These are phyloP conservation scores for Globisporangium iwayamae DNA, from an alignment of 352 stramenopile species.

Conservation along the genomic window DNA sequence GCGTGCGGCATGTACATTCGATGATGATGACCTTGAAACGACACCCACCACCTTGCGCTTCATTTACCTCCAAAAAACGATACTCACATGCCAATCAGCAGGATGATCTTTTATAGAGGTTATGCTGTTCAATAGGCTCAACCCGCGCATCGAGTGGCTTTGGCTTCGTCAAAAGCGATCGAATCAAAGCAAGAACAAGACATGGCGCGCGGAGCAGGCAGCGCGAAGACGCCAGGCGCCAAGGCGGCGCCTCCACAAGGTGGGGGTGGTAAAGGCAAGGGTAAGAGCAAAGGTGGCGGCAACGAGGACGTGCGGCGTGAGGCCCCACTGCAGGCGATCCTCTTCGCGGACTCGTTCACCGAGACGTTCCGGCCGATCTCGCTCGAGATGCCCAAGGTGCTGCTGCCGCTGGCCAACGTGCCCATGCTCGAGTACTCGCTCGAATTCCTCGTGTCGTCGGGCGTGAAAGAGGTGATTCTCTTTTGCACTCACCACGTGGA, in stretches of 20 bases:
- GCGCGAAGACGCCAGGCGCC: conserved; percentile 12
- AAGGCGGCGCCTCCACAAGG: neutral
- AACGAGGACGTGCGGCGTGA: conserved; percentile 86
- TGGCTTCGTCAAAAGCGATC: neutral
- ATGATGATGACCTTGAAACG: conserved; percentile 1
- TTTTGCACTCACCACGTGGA: conserved; percentile 90
- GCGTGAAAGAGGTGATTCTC: conserved; percentile 95
- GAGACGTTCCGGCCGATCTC: conserved; percentile 93
- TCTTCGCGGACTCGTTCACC: conserved; percentile 95
- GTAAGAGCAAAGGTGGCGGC: conserved; percentile 14
- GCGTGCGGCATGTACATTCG: neutral
- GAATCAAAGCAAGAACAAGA: conserved; percentile 4
- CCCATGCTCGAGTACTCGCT: conserved; percentile 97
- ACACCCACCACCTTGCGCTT: neutral
- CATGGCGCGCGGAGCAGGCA: conserved; percentile 24
- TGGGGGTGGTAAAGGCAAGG: conserved; percentile 4
- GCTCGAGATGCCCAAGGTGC: conserved; percentile 86
- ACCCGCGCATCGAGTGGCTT: conserved; percentile 4
- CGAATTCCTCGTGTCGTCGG: conserved; percentile 93
- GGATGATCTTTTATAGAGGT: neutral
- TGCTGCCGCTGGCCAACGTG: conserved; percentile 96
- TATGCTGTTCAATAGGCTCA: conserved; percentile 3
- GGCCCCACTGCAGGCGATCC: conserved; percentile 93
- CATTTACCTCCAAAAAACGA: neutral
- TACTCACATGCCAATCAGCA: neutral